phyloP scores from a whole-genome alignment of 2,329 filamentous ascomycete species.

The Lachnellula occidentalis region DNA sequence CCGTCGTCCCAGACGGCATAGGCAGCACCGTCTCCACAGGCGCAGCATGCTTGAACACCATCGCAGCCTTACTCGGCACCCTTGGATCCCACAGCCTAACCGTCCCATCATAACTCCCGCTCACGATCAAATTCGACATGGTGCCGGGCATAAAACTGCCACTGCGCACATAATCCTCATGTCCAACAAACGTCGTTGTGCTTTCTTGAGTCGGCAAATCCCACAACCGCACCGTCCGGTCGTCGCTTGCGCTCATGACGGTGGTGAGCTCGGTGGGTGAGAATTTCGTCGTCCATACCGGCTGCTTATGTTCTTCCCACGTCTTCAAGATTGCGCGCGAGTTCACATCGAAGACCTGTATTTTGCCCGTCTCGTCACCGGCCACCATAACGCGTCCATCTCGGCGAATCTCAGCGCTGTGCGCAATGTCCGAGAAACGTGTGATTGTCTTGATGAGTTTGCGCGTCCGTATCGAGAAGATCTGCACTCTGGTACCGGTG shows the following conservation, averaged over 20 bases:
- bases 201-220: constrained; percentile 78
- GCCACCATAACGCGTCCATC: constrained; percentile 88
- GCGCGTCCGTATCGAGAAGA: constrained; percentile 87
- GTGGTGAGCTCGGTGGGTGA: constrained; percentile 83
- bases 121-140: constrained; percentile 68
- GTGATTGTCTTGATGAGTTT: constrained; percentile 93
- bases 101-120: constrained; percentile 90
- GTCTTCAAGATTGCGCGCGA: constrained; percentile 91
- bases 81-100: constrained; percentile 92
- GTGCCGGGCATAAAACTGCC: constrained; percentile 77
- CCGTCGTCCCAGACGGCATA: constrained; percentile 77
- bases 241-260: constrained; percentile 85
- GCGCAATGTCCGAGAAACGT: constrained; percentile 85
- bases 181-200: constrained; percentile 73
- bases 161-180: constrained; percentile 86
- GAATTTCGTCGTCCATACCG: constrained; percentile 88
- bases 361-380: constrained; percentile 83
- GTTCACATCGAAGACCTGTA: constrained; percentile 91
- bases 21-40: constrained; percentile 85
- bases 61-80: constrained; percentile 63
- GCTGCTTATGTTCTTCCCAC: constrained; percentile 91
- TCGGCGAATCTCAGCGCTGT: constrained; percentile 79
- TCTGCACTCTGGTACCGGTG: constrained; percentile 86
- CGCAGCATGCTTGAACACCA: constrained; percentile 92
- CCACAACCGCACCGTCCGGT: constrained; percentile 90